Base-by-base conservation (phyloP, 192 early-diverging fungal species). In the Podochytrium sp. region DNA sequence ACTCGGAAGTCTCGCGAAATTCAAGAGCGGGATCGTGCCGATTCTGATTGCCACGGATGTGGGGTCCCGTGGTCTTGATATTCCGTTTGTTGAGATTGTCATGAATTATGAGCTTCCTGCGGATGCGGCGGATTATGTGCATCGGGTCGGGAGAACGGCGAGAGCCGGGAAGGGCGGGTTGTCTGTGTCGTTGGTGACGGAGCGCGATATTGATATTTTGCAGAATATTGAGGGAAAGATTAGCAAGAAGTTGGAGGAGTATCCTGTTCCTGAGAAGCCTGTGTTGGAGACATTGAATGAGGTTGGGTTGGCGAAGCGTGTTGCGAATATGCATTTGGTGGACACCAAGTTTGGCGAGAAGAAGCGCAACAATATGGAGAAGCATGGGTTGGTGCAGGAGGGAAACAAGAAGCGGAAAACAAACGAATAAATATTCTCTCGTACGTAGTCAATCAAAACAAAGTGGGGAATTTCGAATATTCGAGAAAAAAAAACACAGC, bases 31-130 rank as follows among this genome's bases (percentile, higher is more conserved):
- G 55, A 91, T 94, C 12, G 91, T 96, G 20, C 88, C 90, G 40
- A 92, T 99, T 35, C 81, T 99, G 34, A 88, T 99, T 27, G 93
- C 96, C 27, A 99, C 98, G 0, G 98, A 99, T 80, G 98, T 99
- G 29, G 98, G 94, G 56, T 92, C 91, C 82, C 93, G 96, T 86
- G 98, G 98, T 76, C 83, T 99, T 37, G 98, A 99, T 85, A 99
- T 99, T 62, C 96, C 95, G 7, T 87, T 91, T 0, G 98, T 99
- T 2, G 85, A 95, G 51, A 74, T 93, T 60, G 98, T 99, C 14
- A 74, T 98, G 52, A 99, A 99, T 70, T 96, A 93, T 81, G 94
- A 99, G 76, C 87, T 99, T 25, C 97, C 98, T 7, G 87, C 93
- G 4, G 94, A 96, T 78, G 91, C 97, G 5, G 93, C 95, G 43